A percentile compares a stretch with the other conserved stretches of the same genome.
Evolutionary conservation across 805 yeast genomes (phyloP).

Genomic region (Zygosaccharomyces lentus): DNA sequence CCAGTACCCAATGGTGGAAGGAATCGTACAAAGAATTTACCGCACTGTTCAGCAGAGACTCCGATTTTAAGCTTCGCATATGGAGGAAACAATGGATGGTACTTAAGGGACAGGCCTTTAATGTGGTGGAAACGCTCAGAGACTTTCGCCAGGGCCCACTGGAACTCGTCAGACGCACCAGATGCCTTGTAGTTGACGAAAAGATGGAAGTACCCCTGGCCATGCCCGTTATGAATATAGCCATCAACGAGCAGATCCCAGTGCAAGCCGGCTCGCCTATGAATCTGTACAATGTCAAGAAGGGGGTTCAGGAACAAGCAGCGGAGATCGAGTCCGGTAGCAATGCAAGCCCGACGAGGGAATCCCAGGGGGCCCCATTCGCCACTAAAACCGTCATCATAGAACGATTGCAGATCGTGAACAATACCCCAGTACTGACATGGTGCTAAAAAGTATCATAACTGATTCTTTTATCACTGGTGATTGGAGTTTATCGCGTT

Average conservation of each 20-base stretch:
- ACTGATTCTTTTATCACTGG: neutral
- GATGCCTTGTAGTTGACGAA: constrained; percentile 57
- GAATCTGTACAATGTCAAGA: constrained; percentile 10
- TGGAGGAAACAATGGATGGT: constrained; percentile 67
- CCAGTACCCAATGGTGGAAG: constrained; percentile 70
- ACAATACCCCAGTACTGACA: constrained; percentile 59
- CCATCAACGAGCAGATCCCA: constrained; percentile 42
- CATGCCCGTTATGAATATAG: constrained; percentile 37
- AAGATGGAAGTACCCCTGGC: constrained; percentile 51
- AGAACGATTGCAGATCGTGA: constrained; percentile 54
- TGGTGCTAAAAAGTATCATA: constrained; percentile 45
- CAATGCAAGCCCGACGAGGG: neutral
- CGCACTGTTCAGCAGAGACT: constrained; percentile 49
- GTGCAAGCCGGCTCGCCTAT: constrained; percentile 19
- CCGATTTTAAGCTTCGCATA: constrained; percentile 60
- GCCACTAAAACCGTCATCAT: constrained; percentile 47
- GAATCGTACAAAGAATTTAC: constrained; percentile 46
- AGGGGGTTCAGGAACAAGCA: neutral
- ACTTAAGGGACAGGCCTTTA: constrained; percentile 73
- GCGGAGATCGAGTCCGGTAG: neutral
- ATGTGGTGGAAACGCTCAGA: constrained; percentile 63
- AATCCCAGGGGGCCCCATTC: neutral
- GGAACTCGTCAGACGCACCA: constrained; percentile 56
- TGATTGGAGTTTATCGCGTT: neutral
- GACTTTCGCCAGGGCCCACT: constrained; percentile 58